Evolutionary conservation across 2,329 filamentous ascomycete genomes (phyloP), one percentile per base, ranked within the genome.

Genomic region (Didymella pomorum): DNA sequence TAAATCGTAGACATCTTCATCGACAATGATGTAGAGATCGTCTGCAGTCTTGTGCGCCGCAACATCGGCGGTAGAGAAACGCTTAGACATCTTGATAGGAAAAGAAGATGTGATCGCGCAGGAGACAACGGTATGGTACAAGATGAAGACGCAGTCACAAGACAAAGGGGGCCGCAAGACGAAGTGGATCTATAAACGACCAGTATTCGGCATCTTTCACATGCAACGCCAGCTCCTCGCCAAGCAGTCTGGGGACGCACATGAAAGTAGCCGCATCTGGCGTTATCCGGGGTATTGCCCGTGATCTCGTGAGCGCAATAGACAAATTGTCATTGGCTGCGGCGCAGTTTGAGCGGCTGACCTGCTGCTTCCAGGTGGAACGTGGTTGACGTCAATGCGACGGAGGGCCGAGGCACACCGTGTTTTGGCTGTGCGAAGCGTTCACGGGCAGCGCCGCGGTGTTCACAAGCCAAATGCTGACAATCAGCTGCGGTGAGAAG

Each of bases 1-100:
- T 71, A 98, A 77, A 75, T 99, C 94, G 79, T 97, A 98, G 67
- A 98, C 94, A 79, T 98, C 94, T 71, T 93, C 90, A 68, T 98
- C 94, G 67, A 98, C 88, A 65, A 96, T 87, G 73, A 98, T 91
- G 87, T 89, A 98, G 61, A 97, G 84, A 75, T 89, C 89, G 73
- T 92, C 87, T 44, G 89, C 79, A 81, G 94, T 97, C 84, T 92
- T 97, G 80, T 98, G 93, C 80, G 90, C 87, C 75, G 93, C 89
- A 63, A 99, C 94, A 76, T 97, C 93, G 81, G 86, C 86, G 66
- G 88, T 84, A 53, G 89, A 90, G 78, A 97, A 97, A 28, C 86
- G 89, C 81, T 95, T 91, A 49, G 93, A 90, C 95, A 99, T 99
- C 71, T 52, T 62, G 53, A 11, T 23, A n/a, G 41, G 58, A 51